Evolutionary conservation across 345 rosid species (phyloP).

Genomic region (Syzygium oleosum): DNA sequence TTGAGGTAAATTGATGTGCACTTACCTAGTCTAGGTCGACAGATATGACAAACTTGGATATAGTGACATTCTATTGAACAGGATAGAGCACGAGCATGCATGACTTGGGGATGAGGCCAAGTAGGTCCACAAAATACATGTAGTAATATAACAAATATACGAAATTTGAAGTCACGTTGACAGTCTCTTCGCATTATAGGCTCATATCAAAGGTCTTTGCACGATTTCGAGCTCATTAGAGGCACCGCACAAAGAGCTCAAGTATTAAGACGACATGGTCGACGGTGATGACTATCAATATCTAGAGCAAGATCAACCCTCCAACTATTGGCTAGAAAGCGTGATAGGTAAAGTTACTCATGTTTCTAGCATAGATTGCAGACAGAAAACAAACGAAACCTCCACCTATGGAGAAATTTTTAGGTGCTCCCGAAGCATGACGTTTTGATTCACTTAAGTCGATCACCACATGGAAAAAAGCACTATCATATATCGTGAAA

Average conservation of each 20-base stretch:
- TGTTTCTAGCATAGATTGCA: not conserved
- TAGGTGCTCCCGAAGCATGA: not conserved
- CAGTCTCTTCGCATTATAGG: not conserved
- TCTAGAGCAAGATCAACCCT: not conserved
- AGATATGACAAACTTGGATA: not conserved
- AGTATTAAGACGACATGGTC: not conserved
- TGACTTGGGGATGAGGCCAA: not conserved
- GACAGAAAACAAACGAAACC: not conserved
- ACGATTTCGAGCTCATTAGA: not conserved
- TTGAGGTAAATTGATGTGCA: not conserved
- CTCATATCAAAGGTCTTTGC: not conserved
- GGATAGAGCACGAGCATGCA: not conserved
- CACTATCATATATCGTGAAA: fast-evolving
- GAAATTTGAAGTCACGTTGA: not conserved
- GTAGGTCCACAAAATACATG: not conserved
- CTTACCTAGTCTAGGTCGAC: not conserved
- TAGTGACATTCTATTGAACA: not conserved
- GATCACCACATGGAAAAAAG: not conserved
- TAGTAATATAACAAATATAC: not conserved
- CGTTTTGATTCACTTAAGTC: not conserved
- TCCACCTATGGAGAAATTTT: not conserved
- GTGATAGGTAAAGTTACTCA: not conserved
- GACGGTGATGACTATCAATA: not conserved
- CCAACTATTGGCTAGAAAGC: not conserved
- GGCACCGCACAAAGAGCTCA: not conserved